phyloP scores from a whole-genome alignment of 371 early-diverging fungal species.

The Syncephalis plumigaleata region DNA sequence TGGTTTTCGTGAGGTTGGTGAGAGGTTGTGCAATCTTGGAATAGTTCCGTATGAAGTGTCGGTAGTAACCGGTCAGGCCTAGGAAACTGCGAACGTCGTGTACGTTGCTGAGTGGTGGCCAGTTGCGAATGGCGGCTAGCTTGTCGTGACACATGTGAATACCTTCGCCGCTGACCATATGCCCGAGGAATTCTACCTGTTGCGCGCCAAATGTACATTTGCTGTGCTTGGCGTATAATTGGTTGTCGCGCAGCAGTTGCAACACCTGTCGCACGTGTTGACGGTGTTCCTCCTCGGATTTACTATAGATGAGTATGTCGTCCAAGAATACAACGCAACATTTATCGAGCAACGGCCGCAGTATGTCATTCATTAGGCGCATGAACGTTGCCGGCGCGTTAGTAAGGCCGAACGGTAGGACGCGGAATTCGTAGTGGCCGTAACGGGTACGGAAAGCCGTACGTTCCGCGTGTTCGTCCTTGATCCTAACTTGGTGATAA shows the following conservation, averaged over 20 bases:
- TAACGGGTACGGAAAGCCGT: constrained; percentile 26
- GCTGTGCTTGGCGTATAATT: constrained; percentile 12
- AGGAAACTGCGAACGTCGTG: constrained; percentile 13
- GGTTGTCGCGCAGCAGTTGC: constrained; percentile 9
- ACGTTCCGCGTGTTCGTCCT: constrained; percentile 11
- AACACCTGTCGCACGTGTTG: constrained; percentile 15
- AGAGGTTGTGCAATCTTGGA: constrained; percentile 7
- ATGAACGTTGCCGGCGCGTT: constrained; percentile 21
- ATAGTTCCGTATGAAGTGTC: constrained; percentile 16
- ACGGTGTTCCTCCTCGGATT: constrained; percentile 13
- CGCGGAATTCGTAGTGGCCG: constrained; percentile 20
- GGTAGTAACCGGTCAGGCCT: constrained; percentile 14
- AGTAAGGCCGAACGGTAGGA: constrained; percentile 18
- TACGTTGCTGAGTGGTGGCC: constrained; percentile 5
- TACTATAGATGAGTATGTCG: no score
- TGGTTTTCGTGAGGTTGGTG: constrained; percentile 13
- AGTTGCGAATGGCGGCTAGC: constrained; percentile 6
- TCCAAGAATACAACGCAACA: no score
- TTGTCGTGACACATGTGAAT: constrained; percentile 7
- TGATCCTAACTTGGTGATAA: constrained; percentile 17
- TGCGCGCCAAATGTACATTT: constrained; percentile 19
- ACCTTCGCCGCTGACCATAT: constrained; percentile 13
- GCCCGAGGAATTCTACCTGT: constrained; percentile 17
- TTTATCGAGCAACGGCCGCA: constrained; percentile 9
- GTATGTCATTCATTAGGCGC: constrained; percentile 12